A percentile compares a stretch with the other conserved stretches of the same genome.
Evolutionary conservation across 2,329 filamentous ascomycete species (phyloP).

Genomic region (Fusarium devonianum): DNA sequence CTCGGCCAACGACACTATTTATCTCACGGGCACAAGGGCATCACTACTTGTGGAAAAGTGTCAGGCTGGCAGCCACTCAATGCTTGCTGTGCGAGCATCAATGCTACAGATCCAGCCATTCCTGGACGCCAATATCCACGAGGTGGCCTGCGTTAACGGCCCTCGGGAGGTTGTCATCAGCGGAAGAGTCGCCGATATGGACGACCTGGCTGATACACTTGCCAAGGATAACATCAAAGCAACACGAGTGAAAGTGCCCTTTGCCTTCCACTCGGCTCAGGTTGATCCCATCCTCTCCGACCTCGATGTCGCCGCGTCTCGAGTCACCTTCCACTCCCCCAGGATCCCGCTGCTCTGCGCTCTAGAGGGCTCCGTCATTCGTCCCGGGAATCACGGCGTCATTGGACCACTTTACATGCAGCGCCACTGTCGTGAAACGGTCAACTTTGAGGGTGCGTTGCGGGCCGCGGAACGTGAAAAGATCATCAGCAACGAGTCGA

Average conservation of each 20-base stretch:
- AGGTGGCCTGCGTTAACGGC: conserved; percentile 66
- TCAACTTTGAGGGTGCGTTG: conserved; percentile 4
- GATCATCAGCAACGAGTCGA: background rate
- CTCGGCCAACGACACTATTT: conserved; percentile 67
- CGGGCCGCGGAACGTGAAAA: background rate
- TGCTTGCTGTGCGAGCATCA: conserved; percentile 43
- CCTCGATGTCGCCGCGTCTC: conserved; percentile 45
- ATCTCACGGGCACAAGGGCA: conserved; percentile 61
- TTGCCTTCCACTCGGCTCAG: conserved; percentile 48
- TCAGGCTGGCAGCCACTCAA: conserved; percentile 5
- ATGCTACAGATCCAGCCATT: background rate
- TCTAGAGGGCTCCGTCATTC: background rate
- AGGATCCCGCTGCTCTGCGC: conserved; percentile 9
- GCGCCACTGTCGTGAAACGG: background rate
- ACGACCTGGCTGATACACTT: background rate
- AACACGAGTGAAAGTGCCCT: conserved; percentile 27
- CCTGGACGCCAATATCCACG: conserved; percentile 40
- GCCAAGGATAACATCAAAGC: conserved; percentile 37
- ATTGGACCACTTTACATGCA: background rate
- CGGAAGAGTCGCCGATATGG: conserved; percentile 14
- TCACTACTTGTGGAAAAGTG: background rate
- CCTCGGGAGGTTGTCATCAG: conserved; percentile 63
- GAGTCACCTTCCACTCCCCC: conserved; percentile 1
- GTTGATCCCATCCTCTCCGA: conserved; percentile 54
- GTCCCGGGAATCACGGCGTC: background rate